Evolutionary conservation across 441 rosid species (phyloP), one percentile per base, ranked within the genome.

Genomic region (Caryocar brasiliense): DNA sequence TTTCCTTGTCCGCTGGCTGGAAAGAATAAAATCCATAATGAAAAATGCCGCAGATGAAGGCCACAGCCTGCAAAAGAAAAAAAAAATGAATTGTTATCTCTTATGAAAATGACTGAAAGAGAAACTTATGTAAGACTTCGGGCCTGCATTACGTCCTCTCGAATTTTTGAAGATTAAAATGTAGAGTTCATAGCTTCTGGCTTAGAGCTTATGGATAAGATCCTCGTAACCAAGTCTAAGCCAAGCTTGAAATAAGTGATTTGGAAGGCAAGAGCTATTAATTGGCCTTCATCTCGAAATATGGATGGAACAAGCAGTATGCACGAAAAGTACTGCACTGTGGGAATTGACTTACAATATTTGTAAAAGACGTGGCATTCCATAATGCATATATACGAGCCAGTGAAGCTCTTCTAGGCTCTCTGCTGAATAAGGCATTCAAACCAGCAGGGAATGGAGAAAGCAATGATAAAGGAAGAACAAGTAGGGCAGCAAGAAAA

Each of bases 401-500:
- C 47, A 85, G 95, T 52, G 79, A 83, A 54, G 97, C 93, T 76
- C 87, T 77, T 68, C 95, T 79, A 54, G 95, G 79, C 72, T 88
- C 97, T 71, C 71, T 83, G 71, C 99, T 88, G 65, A 85, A 78
- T 48, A 92, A 83, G 39, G 99, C 97, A 74, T 88, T 88, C 71
- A 92, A 68, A 40, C 97, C 99, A 10, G 99, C 95, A 0, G 89
- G 97, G 74, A 92, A 82, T 41, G 97, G 97, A 51, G 90, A 86
- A 49, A 92, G 92, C 63, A 88, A 58, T 26, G 97, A 72, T n/a
- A 85, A 77, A 67, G 99, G 99, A 71, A 85, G 97, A 58, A 92
- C 60, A 54, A 92, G 86, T 73, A 92, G 73, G 52, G 85, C 75
- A 41, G 92, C 92, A 15, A 92, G 80, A 66, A 92, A 88, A n/a